Conservation (phyloP, 805 yeast genomes). For the Babjeviella inositovora region DNA sequence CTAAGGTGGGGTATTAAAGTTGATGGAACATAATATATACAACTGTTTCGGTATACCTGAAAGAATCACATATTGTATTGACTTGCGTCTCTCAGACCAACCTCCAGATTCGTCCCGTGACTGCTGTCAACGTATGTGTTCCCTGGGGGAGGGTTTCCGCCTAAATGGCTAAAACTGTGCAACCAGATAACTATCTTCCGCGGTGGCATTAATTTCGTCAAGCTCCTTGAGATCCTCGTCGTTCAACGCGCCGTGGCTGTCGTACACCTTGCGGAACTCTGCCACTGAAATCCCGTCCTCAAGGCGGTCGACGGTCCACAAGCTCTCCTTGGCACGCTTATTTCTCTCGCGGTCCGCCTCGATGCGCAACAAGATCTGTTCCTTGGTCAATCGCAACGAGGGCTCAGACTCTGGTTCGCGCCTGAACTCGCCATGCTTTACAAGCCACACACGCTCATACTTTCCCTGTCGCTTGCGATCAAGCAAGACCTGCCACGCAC, state of each 20-base stretch:
- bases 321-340: conserved; percentile 66
- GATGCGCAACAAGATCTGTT: conserved; percentile 62
- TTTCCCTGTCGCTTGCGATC: conserved; percentile 31
- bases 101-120: no score
- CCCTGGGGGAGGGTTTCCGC: no score
- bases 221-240: conserved; percentile 33
- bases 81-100: no score
- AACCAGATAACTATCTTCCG: conserved; percentile 35
- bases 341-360: conserved; percentile 89
- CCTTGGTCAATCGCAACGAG: conserved; percentile 6
- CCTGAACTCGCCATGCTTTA: conserved; percentile 1
- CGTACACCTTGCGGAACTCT: conserved; percentile 30
- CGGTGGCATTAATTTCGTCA: conserved; percentile 37
- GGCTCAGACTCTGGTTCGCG: conserved; percentile 1
- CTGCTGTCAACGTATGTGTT: no score
- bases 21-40: no score
- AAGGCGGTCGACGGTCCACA: conserved; percentile 54
- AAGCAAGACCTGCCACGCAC: conserved; percentile 30
- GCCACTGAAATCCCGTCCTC: conserved; percentile 20
- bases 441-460: conserved; percentile 20
- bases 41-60: no score
- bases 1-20: no score
- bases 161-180: no score
- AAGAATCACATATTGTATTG: no score
- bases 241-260: conserved; percentile 21